Evolutionary conservation across 192 early-diverging fungal species (phyloP), one percentile per base, ranked within the genome.

Genomic region (Obelidium mucronatum): DNA sequence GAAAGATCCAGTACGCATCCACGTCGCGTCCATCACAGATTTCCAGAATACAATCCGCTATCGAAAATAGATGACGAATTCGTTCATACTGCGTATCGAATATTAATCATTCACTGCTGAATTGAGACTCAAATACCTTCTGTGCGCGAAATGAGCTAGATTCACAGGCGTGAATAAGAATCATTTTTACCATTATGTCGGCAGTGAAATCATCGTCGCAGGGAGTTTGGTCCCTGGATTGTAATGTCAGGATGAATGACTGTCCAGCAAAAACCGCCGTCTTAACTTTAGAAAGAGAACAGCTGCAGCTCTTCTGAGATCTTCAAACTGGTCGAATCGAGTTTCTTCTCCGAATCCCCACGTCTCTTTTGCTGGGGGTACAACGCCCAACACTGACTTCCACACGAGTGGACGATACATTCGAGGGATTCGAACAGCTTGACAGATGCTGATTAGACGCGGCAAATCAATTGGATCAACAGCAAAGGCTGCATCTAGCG

Each of bases 1-100:
- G 54, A 28, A 83, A 78, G 11, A 87, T 61, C 81, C 79, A 87
- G 59, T 79, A 82, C n/a, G 85, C 80, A 61, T 87, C 85, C 1
- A n/a, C 36, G 40, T 78, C 77, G 58, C 67, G 65, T 31, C 65
- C 75, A 62, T 86, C 85, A 67, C 82, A 87, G 22, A 87, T 71
- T 52, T 84, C 81, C 4, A 78, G 61, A 22, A 87, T 73, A 26
- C 78, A 73, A 26, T 72, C 59, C 15, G 85, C 82, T 17, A 87
- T 69, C 3, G 67, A 34, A 26, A 63, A 37, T 2, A 84, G 66
- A 58, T 80, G 77, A 24, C 17, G 55, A 58, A 24, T 58, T 58
- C 55, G 55, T 22, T 8, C 24, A 26, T 58, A 58, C 34, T 79
- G 37, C 36, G 35, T 48, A 19, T n/a, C n/a, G n/a, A n/a, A n/a